Base-by-base conservation (phyloP, 148 eudicot species). In the Fagopyrum tataricum region DNA sequence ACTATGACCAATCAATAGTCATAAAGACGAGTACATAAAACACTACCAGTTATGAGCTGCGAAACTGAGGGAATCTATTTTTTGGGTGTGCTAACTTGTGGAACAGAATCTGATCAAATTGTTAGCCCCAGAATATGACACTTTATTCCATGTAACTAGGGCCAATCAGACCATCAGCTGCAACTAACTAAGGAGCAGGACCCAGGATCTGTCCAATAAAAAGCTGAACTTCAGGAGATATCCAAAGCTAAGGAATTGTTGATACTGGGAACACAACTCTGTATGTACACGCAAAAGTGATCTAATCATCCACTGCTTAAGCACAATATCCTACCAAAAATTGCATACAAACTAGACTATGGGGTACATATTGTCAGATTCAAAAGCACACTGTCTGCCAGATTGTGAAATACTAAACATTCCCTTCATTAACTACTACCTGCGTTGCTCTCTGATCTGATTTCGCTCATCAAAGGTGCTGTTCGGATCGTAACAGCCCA, bases 401-500 rank as follows among this genome's bases (percentile, higher is more conserved):
- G 2, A 11, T n/a, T 43, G 67, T 59, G 39, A 72, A 61, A 41
- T 31, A 39, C 31, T 44, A 70, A 15, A 31, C 47, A 14, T 12
- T 48, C 76, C 78, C 70, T 72, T 77, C 78, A 80, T 73, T 73
- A 75, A 56, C 78, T 69, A 23, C 74, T 76, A 85, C 88, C 98
- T 94, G 78, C 98, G 80, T 26, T 75, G 84, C 78, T 85, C 83
- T 77, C 96, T 89, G 78, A 91, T 79, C 46, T 82, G 79, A 83
- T 85, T 85, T 77, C 98, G 83, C 76, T 89, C 97, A 71, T 89
- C 89, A 11, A 71, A 82, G 9, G 97, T 91, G 84, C 97, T 89
- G 79, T 88, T 87, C 49, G 98, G 93, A 84, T 84, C 97, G 76
- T 81, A 94, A 82, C 98, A 91, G 76, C 98, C 98, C 86, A 91